These are phyloP conservation scores for Mycena albidolilacea DNA, from an alignment of 768 basidiomycete species.

Conservation along the genomic window DNA sequence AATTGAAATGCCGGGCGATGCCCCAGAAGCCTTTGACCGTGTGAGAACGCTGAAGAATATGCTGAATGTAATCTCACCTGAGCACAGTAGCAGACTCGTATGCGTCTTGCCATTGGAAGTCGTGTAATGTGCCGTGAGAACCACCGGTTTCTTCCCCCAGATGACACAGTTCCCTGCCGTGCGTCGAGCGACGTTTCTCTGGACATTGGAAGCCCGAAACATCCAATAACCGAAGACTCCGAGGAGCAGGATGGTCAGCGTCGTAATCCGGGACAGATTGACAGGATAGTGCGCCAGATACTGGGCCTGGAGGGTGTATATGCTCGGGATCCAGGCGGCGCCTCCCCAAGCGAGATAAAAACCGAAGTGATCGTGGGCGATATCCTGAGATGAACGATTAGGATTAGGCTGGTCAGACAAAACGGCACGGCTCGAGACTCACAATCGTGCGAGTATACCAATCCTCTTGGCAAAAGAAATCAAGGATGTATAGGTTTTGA, in stretches of 20 bases:
- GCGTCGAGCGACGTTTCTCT: neutral
- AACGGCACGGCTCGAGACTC: neutral
- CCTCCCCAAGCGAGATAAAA: neutral
- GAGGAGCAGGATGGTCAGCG: neutral
- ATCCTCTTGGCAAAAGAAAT: neutral
- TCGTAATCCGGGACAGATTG: neutral
- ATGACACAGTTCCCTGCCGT: neutral
- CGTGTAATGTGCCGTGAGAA: neutral
- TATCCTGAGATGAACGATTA: neutral
- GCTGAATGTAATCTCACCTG: neutral
- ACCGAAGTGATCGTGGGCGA: neutral
- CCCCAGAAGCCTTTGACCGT: neutral
- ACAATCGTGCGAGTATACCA: neutral
- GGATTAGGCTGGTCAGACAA: neutral
- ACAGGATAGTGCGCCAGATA: neutral
- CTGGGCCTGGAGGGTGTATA: neutral
- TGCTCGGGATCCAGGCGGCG: neutral
- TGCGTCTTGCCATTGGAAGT: neutral
- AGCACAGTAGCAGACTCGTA: neutral
- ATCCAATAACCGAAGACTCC: neutral
- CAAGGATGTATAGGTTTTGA: neutral
- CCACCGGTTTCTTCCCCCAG: neutral
- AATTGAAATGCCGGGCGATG: neutral
- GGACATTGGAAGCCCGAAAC: neutral
- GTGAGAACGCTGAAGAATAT: neutral